A percentile compares a stretch with the other conserved stretches of the same genome.
These are phyloP conservation scores for Podosphaera aphanis DNA, from an alignment of 2,329 filamentous ascomycete species.

Conservation along the genomic window DNA sequence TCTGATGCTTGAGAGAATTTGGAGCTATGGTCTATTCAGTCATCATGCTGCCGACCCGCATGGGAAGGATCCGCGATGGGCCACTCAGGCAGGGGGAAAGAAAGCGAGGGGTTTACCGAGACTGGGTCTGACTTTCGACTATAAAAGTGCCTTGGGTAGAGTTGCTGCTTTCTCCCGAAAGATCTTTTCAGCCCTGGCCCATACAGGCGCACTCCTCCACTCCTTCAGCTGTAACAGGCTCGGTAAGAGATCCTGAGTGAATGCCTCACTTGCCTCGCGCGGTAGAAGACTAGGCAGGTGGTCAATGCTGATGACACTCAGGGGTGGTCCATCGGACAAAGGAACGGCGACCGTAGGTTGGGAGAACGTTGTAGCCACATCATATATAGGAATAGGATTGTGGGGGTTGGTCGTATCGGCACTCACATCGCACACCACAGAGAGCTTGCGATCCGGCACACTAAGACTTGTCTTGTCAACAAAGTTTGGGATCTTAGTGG, in stretches of 20 bases:
- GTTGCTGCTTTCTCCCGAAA: constrained; percentile 62
- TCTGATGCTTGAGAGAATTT: no score
- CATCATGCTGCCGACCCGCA: no score
- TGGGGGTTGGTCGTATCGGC: constrained; percentile 53
- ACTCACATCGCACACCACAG: constrained; percentile 58
- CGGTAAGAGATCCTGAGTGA: constrained; percentile 56
- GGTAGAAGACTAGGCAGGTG: constrained; percentile 67
- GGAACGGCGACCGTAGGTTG: constrained; percentile 64
- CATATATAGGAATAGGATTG: constrained; percentile 53
- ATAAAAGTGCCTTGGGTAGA: constrained; percentile 23
- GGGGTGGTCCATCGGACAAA: constrained; percentile 26
- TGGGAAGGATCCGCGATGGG: no score
- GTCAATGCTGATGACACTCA: constrained; percentile 73
- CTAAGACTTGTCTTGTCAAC: constrained; percentile 48
- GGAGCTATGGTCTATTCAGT: no score
- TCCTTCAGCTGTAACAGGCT: constrained; percentile 58
- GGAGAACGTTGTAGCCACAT: constrained; percentile 64
- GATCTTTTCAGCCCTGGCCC: constrained; percentile 62
- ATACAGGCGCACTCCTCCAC: constrained; percentile 49
- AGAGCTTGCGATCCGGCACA: constrained; percentile 44
- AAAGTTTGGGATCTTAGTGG: constrained; percentile 57
- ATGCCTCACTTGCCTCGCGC: constrained; percentile 67
- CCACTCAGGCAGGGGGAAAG: no score
- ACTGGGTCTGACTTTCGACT: neutral
- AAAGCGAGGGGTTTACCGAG: no score